A percentile compares a stretch with the other conserved stretches of the same genome.
Conservation (phyloP, 495 filamentous ascomycete species). For the Aspergillus conjunctus region DNA sequence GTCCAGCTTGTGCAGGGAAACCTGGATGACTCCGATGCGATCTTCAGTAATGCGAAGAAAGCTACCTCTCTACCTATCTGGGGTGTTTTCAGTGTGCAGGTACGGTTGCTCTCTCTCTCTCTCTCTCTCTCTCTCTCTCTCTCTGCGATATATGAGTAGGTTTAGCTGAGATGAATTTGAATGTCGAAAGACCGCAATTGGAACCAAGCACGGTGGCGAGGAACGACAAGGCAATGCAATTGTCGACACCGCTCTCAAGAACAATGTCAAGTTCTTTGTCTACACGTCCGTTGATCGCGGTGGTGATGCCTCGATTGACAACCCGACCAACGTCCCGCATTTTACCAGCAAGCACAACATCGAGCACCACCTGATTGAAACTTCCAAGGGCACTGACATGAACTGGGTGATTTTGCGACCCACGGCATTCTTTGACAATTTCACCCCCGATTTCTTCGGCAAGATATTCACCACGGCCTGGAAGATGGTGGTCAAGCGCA, state of each 20-base stretch:
- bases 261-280: conserved; percentile 63
- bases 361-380: conserved; percentile 60
- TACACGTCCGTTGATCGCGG: conserved; percentile 70
- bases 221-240: conserved; percentile 63
- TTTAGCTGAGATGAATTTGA: background rate
- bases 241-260: conserved; percentile 58
- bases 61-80: conserved; percentile 49
- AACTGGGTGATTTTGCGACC: conserved; percentile 65
- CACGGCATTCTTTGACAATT: conserved; percentile 68
- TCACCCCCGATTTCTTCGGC: conserved; percentile 57
- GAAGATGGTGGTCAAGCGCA: conserved; percentile 47
- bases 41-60: conserved; percentile 54
- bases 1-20: conserved; percentile 61
- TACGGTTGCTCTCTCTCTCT: conserved; percentile 27
- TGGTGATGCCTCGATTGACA: conserved; percentile 56
- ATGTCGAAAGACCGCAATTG: conserved; percentile 35
- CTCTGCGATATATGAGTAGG: background rate
- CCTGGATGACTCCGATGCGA: conserved; percentile 48
- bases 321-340: conserved; percentile 62
- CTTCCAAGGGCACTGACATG: conserved; percentile 46
- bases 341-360: conserved; percentile 66
- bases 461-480: conserved; percentile 61
- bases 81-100: conserved; percentile 54
- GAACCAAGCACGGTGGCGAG: conserved; percentile 51
- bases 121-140: conserved; percentile 17